phyloP scores from a whole-genome alignment of 257 asterid species.

The Pogostemon cablin region DNA sequence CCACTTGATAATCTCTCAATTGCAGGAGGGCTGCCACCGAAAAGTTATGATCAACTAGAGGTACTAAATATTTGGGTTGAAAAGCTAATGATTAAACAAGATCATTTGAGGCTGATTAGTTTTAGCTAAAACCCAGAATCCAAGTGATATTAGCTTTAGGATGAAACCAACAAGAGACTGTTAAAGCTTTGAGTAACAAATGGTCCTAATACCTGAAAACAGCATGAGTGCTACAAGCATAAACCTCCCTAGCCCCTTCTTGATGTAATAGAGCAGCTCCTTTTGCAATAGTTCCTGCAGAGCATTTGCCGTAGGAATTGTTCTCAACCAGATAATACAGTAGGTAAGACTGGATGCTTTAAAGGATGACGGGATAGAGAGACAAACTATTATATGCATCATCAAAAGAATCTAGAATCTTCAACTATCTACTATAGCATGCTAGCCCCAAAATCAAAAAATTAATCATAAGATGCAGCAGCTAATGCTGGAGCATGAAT shows the following conservation, averaged over 20 bases:
- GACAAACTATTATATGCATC: not conserved
- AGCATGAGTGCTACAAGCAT: conserved; percentile 95
- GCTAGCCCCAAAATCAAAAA: not conserved
- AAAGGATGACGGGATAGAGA: not conserved
- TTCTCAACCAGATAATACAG: conserved; percentile 23
- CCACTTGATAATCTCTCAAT: conserved; percentile 91
- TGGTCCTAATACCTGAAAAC: conserved; percentile 72
- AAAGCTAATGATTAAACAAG: conserved; percentile 25
- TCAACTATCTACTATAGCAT: not conserved
- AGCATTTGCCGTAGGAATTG: conserved; percentile 31
- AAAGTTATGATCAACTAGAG: conserved; percentile 20
- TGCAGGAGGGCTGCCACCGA: conserved; percentile 87
- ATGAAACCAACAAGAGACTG: not conserved
- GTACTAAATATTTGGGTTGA: conserved; percentile 17
- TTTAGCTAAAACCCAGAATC: conserved; percentile 7
- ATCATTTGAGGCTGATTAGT: not conserved
- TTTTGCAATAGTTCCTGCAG: conserved; percentile 84
- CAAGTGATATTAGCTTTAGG: conserved; percentile 19
- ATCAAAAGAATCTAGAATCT: conserved; percentile 8
- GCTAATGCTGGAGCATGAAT: not conserved
- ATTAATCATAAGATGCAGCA: not conserved
- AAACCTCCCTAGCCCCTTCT: conserved; percentile 98
- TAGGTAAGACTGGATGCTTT: conserved; percentile 7
- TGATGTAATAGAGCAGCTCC: conserved; percentile 93
- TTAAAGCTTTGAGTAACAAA: conserved; percentile 16